These are phyloP conservation scores for Paxillus ammoniavirescens DNA, from an alignment of 768 basidiomycete species.

Conservation along the genomic window DNA sequence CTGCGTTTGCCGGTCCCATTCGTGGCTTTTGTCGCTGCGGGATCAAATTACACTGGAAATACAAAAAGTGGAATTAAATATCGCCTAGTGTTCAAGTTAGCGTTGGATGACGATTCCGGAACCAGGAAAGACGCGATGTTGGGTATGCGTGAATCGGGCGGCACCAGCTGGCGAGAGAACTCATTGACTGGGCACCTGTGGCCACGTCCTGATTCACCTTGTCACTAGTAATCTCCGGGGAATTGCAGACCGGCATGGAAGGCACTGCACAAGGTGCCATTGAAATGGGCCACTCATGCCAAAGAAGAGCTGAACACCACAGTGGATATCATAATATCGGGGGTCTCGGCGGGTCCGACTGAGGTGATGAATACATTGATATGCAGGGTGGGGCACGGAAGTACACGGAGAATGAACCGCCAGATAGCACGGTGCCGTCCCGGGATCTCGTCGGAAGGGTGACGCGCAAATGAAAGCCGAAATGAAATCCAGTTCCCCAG, in stretches of 20 bases:
- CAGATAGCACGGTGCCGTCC: background rate
- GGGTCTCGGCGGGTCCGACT: background rate
- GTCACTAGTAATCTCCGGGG: background rate
- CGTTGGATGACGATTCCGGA: background rate
- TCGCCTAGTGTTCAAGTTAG: background rate
- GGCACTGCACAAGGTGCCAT: background rate
- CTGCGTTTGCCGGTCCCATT: too few relatives aligned
- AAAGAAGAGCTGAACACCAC: background rate
- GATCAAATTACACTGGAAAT: too few relatives aligned
- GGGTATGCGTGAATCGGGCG: too few relatives aligned
- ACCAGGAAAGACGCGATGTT: background rate
- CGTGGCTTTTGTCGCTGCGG: too few relatives aligned
- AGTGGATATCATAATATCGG: background rate
- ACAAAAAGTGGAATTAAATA: background rate
- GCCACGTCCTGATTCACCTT: background rate
- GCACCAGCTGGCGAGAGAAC: background rate
- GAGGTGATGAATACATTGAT: background rate
- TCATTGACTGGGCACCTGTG: background rate
- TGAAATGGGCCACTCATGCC: background rate
- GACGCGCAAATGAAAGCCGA: background rate
- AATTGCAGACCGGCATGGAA: background rate
- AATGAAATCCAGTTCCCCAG: background rate
- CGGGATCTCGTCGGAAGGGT: background rate
- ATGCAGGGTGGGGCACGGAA: background rate
- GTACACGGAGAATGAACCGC: background rate